Base-by-base conservation (phyloP, 345 rosid genomes). In the Crucihimalaya himalaica region DNA sequence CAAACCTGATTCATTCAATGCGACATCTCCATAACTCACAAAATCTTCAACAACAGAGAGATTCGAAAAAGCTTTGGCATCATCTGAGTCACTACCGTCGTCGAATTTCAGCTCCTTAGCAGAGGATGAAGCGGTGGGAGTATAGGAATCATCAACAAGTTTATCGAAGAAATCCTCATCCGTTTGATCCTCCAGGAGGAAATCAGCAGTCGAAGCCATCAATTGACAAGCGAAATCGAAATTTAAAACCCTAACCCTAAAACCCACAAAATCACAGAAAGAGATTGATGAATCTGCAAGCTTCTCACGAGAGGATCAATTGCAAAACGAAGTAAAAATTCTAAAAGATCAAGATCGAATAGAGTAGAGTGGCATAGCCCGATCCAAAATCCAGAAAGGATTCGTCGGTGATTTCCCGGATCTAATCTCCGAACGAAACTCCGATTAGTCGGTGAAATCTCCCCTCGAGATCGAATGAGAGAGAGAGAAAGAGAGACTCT, bases 101-200 rank as follows among this genome's bases (percentile, higher is more conserved):
- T 60, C 73, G 28, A 72, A 65, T 55, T 79, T 73, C 21, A 68
- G 61, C 68, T 35, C 68, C 8, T 78, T 45, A 4, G 78, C 25
- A 18, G 76, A 53, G 25, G 78, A 59, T 54, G 78, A 68, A 42
- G 74, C 56, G 53, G 6, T 72, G n/a, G 74, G 81, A 37, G 68
- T 27, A 68, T 37, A 67, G 43, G 88, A 83, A 51, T 88, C 97
- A 21, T 92, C 90, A 39, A 92, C 98, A 73, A 95, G 87, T 66
- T 89, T 88, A 78, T 95, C 94, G 62, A 95, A 95, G 87, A 95
- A 95, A 86, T 92, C 98, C 84, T 87, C 96, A 29, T 96, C 99
- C 66, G 94, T 89, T 84, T 90, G 94, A 90, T 96, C 99, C 87
- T 92, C 99, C 89, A 89, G 59, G 80, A 74, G 81, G 42, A 85